Evolutionary conservation across 1,284 basidiomycete genomes (phyloP).

Genomic region (Neonothopanus nambi): DNA sequence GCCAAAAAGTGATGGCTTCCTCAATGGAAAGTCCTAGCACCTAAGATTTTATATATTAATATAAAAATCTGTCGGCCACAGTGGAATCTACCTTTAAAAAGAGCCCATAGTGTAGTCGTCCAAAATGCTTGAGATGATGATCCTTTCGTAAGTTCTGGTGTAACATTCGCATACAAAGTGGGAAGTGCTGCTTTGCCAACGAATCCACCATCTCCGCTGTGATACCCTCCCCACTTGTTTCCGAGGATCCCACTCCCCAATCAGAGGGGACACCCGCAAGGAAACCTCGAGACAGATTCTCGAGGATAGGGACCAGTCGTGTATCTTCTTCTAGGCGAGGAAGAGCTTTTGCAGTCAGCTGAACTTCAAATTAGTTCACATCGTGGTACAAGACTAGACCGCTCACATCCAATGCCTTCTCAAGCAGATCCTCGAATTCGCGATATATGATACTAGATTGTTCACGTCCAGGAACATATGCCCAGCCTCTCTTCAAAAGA

Average conservation of each 20-base stretch:
- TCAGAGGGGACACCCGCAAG: slow-evolving; percentile 87
- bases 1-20: slow-evolving; percentile 94
- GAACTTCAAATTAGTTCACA: neutral
- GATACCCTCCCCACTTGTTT: slow-evolving; percentile 61
- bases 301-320: slow-evolving; percentile 87
- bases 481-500: slow-evolving; percentile 80
- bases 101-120: slow-evolving; percentile 88
- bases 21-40: slow-evolving; percentile 93
- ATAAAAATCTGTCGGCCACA: neutral
- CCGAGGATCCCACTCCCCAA: slow-evolving; percentile 61
- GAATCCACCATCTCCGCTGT: slow-evolving; percentile 95
- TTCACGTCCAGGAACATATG: slow-evolving; percentile 85
- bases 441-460: slow-evolving; percentile 89
- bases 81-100: slow-evolving; percentile 84
- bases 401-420: slow-evolving; percentile 77
- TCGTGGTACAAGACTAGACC: too few relatives aligned
- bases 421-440: slow-evolving; percentile 81
- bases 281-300: slow-evolving; percentile 94
- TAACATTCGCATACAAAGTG: slow-evolving; percentile 93
- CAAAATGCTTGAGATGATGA: slow-evolving; percentile 92
- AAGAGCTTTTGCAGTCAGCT: slow-evolving; percentile 86
- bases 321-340: slow-evolving; percentile 97
- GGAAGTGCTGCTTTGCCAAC: slow-evolving; percentile 88
- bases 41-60: slow-evolving; percentile 40
- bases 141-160: slow-evolving; percentile 80